Evolutionary conservation across 208 protist species (phyloP).

Genomic region (Trypanosoma congolense): DNA sequence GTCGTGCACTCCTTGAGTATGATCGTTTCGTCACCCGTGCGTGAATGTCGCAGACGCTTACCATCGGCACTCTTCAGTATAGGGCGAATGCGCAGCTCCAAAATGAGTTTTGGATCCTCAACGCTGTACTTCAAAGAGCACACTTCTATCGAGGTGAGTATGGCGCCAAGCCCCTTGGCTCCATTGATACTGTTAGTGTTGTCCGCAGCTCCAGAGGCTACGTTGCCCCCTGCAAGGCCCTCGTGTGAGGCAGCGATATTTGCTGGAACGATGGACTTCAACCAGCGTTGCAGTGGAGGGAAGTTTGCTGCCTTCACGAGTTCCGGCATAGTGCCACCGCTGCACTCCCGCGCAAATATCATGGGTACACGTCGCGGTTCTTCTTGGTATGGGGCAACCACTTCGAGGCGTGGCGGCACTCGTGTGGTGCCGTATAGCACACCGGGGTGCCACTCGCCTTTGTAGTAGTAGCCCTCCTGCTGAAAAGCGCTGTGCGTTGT

Average conservation of each 20-base stretch:
- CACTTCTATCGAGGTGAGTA: slow-evolving; percentile 49
- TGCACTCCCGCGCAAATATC: slow-evolving; percentile 50
- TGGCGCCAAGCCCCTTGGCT: slow-evolving; percentile 23
- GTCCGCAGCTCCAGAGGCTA: neutral
- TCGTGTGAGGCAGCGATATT: slow-evolving; percentile 7
- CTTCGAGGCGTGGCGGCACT: slow-evolving; percentile 53
- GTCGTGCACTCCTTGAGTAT: slow-evolving; percentile 54
- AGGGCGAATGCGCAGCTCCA: slow-evolving; percentile 60
- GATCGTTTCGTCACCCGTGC: slow-evolving; percentile 42
- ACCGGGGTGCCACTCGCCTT: slow-evolving; percentile 64
- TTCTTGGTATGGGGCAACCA: slow-evolving; percentile 40
- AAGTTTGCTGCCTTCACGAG: slow-evolving; percentile 82
- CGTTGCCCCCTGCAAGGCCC: slow-evolving; percentile 4
- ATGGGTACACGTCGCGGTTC: slow-evolving; percentile 56
- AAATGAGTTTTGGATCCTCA: slow-evolving; percentile 23
- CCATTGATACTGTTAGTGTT: slow-evolving; percentile 3
- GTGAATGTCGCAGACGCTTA: slow-evolving; percentile 30
- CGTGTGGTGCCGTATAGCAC: slow-evolving; percentile 54
- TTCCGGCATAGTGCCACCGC: slow-evolving; percentile 59
- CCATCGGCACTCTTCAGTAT: slow-evolving; percentile 39
- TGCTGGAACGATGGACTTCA: slow-evolving; percentile 33
- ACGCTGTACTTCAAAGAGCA: slow-evolving; percentile 45
- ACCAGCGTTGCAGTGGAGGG: slow-evolving; percentile 56
- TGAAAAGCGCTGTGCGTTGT: slow-evolving; percentile 59
- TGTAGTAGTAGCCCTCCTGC: slow-evolving; percentile 67